Percentiles rank a stretch among this genome's conserved stretches.
Evolutionary conservation across 768 basidiomycete species (phyloP).

Genomic region (Hortiboletus campestris): DNA sequence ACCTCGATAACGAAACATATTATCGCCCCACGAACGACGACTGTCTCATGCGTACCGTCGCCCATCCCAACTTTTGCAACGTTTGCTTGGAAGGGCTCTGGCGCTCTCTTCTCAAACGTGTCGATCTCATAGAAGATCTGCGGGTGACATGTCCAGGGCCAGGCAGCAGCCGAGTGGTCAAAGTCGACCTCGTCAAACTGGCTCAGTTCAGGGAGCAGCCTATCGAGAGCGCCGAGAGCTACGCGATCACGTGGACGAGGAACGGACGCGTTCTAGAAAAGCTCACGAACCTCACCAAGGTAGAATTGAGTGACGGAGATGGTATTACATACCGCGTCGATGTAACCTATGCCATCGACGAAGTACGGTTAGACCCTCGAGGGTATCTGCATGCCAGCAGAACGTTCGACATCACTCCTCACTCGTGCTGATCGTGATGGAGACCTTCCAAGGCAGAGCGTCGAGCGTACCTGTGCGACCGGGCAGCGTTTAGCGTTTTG

Average conservation of each 20-base stretch:
- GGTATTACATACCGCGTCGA: conserved; percentile 47
- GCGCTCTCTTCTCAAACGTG: conserved; percentile 56
- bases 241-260: conserved; percentile 55
- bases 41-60: conserved; percentile 78
- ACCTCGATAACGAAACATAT: conserved; percentile 54
- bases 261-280: conserved; percentile 43
- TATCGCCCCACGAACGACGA: conserved; percentile 84
- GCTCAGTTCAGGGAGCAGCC: conserved; percentile 49
- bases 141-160: conserved; percentile 36
- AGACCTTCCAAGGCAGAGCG: neutral
- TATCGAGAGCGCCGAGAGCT: conserved; percentile 42
- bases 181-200: conserved; percentile 57
- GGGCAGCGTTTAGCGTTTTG: neutral
- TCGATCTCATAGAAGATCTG: conserved; percentile 62
- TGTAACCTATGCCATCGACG: conserved; percentile 53
- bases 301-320: conserved; percentile 38
- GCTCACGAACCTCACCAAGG: conserved; percentile 50
- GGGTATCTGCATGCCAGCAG: conserved; percentile 28
- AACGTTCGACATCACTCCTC: conserved; percentile 11
- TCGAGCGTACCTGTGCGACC: neutral
- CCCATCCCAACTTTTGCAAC: conserved; percentile 69
- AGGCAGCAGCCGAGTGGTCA: conserved; percentile 35
- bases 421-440: neutral
- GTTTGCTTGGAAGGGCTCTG: conserved; percentile 75
- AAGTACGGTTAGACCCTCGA: conserved; percentile 51